Conservation (phyloP, 306 rosid species). For the Vigna nakashimae region DNA sequence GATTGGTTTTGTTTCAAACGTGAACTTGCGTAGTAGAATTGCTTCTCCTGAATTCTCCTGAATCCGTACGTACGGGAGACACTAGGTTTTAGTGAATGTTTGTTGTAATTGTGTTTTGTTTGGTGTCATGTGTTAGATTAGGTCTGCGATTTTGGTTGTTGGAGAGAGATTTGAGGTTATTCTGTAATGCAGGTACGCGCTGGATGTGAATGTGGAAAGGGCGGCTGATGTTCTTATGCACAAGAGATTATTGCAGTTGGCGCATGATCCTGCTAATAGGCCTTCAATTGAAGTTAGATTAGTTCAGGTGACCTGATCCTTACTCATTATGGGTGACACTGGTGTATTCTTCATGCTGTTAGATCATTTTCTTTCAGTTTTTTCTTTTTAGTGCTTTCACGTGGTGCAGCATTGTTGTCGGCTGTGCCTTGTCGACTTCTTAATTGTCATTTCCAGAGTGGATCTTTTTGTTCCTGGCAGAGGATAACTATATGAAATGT, state of each 20-base stretch:
- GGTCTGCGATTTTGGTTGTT: slow-evolving; percentile 24
- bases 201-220: slow-evolving; percentile 97
- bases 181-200: slow-evolving; percentile 72
- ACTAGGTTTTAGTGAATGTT: slow-evolving; percentile 1
- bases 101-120: slow-evolving; percentile 20
- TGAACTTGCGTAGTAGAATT: slow-evolving; percentile 14
- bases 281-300: slow-evolving; percentile 97
- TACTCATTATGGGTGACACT: not conserved
- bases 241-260: slow-evolving; percentile 82
- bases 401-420: slow-evolving; percentile 23
- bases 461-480: slow-evolving; percentile 20
- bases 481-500: slow-evolving; percentile 30
- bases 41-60: not conserved
- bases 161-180: slow-evolving; percentile 46
- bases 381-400: slow-evolving; percentile 14
- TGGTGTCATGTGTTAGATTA: slow-evolving; percentile 14
- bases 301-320: slow-evolving; percentile 73
- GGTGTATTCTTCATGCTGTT: slow-evolving; percentile 28
- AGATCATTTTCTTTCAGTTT: slow-evolving; percentile 12
- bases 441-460: slow-evolving; percentile 4
- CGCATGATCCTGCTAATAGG: slow-evolving; percentile 83
- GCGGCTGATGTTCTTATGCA: slow-evolving; percentile 97
- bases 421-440: not conserved
- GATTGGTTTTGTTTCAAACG: slow-evolving; percentile 33
- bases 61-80: slow-evolving; percentile 12